Base-by-base conservation (phyloP, 768 basidiomycete species). In the Macrolepiota fuliginosa region DNA sequence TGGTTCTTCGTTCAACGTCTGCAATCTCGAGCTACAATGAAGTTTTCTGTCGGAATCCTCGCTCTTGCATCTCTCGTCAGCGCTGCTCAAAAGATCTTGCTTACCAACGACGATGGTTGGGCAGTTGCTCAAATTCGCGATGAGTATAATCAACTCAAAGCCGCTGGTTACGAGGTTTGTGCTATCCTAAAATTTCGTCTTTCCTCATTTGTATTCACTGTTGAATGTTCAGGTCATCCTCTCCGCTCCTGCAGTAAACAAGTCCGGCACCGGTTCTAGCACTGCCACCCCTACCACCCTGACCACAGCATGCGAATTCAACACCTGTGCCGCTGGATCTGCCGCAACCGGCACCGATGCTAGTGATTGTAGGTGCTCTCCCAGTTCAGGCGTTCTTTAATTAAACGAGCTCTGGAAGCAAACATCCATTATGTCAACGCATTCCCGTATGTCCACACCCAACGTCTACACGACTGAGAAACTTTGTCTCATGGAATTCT, bases 41-140 rank as follows among this genome's bases (percentile, higher is more conserved):
- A 32, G 29, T 32, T 32, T 7, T 32, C 29, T 32, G 7, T 32
- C 7, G 29, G 29, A 32, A 32, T 32, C 7, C 29, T 32, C 29
- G 29, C 29, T 32, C 29, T 32, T 32, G 29, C 29, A 3, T 32
- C 29, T 32, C 7, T 32, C 3, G 29, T 32, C 7, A 32, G 7
- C 7, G 29, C 29, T 32, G 29, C 29, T 32, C 29, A 32, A 32
- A 71, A 71, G 10, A 68, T 74, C 39, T 58, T 76, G 4, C 58
- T 76, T n/a, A 74, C 74, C 2, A 76, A 76, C 37, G 74, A 76
- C 47, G 74, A 76, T 50, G 74, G 74, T 40, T 83, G 82, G 82
- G 81, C 82, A 3, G 74, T 73, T 1, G 80, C 80, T 29, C 71
- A 75, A 52, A 75, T 83, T 39, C 77, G 81, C 15, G 78, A 77